Evolutionary conservation across 257 asterid genomes (phyloP).

Genomic region (Jasminum sambac): DNA sequence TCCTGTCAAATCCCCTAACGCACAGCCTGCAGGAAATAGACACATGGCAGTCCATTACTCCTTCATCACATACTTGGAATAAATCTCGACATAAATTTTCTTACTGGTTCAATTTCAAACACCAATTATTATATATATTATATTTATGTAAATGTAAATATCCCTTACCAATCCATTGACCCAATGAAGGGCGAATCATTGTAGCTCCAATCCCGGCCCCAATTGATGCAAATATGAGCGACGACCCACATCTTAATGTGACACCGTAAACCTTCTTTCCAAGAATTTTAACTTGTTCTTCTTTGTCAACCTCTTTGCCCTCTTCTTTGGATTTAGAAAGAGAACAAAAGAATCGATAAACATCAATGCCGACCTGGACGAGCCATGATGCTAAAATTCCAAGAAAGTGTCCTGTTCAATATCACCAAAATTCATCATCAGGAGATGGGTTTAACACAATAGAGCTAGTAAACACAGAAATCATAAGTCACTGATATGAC

Average conservation of each 20-base stretch:
- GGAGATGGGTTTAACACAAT: slow-evolving; percentile 13
- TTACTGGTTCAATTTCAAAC: neutral
- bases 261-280: slow-evolving; percentile 54
- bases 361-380: slow-evolving; percentile 75
- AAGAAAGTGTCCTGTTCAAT: slow-evolving; percentile 65
- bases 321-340: slow-evolving; percentile 40
- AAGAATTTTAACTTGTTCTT: slow-evolving; percentile 39
- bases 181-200: slow-evolving; percentile 64
- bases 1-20: slow-evolving; percentile 78
- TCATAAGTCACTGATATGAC: slow-evolving; percentile 31
- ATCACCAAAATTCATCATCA: slow-evolving; percentile 18
- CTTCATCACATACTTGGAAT: neutral
- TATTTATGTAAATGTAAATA: neutral
- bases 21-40: slow-evolving; percentile 56
- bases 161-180: slow-evolving; percentile 89
- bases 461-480: slow-evolving; percentile 1
- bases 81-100: neutral
- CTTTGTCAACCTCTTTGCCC: slow-evolving; percentile 29
- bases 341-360: slow-evolving; percentile 54
- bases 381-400: slow-evolving; percentile 90
- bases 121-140: too few species aligned
- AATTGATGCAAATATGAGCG: slow-evolving; percentile 76
- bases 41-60: neutral
- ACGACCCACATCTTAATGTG: slow-evolving; percentile 62
- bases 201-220: slow-evolving; percentile 89